Evolutionary conservation across 2,329 filamentous ascomycete species (phyloP).

Genomic region (Colletotrichum karsti): DNA sequence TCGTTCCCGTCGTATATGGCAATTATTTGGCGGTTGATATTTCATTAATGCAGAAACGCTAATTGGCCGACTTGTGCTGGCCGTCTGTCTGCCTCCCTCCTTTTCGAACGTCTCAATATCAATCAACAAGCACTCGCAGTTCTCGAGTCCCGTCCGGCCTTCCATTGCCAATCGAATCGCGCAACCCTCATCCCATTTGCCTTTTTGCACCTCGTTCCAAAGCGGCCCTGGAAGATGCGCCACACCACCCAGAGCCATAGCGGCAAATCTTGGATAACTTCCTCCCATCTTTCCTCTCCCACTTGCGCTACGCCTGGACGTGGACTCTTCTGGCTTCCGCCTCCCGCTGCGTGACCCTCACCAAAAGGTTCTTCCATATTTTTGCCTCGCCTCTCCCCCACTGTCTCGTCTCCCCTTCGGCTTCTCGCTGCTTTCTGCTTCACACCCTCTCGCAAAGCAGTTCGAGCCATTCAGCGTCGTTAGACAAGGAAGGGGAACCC

Average conservation of each 20-base stretch:
- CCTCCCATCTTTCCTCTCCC: background rate
- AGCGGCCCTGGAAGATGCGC: background rate
- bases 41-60: background rate
- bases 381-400: background rate
- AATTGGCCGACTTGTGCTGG: background rate
- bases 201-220: background rate
- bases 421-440: background rate
- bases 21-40: background rate
- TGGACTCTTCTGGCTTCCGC: background rate
- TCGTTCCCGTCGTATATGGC: background rate
- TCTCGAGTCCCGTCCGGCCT: background rate
- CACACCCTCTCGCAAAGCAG: constrained; percentile 9
- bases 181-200: background rate
- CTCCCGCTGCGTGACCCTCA: background rate
- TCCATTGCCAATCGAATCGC: background rate
- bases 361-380: background rate
- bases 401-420: background rate
- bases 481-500: background rate
- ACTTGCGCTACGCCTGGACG: background rate
- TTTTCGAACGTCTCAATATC: background rate
- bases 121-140: too few species aligned
- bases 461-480: background rate
- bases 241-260: background rate
- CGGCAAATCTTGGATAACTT: constrained; percentile 2
- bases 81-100: background rate